phyloP scores from a whole-genome alignment of 495 filamentous ascomycete genomes.

The Neurospora sp. region DNA sequence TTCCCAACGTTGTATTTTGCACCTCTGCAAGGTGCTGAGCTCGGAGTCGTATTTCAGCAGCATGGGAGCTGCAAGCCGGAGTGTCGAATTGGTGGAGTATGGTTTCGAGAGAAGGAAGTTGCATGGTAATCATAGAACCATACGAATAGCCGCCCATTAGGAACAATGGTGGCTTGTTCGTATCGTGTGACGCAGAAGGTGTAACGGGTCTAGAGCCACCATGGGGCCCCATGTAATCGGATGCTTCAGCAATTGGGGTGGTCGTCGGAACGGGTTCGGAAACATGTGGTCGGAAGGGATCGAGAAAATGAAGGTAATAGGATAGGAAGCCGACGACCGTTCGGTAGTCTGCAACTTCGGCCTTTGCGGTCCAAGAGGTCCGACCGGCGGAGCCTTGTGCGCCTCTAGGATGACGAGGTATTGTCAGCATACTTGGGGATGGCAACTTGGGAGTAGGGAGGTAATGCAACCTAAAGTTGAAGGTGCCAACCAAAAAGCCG shows the following conservation, averaged over 20 bases:
- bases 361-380: slow-evolving; percentile 76
- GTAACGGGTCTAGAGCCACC: neutral
- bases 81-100: slow-evolving; percentile 50
- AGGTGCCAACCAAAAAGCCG: slow-evolving; percentile 74
- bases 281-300: slow-evolving; percentile 9
- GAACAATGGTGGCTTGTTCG: slow-evolving; percentile 22
- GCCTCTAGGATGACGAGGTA: slow-evolving; percentile 46
- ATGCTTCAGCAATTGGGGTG: neutral
- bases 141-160: slow-evolving; percentile 86
- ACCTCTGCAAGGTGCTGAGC: slow-evolving; percentile 53
- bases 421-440: neutral
- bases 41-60: slow-evolving; percentile 55
- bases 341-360: slow-evolving; percentile 72
- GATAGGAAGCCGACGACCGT: slow-evolving; percentile 70
- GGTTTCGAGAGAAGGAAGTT: slow-evolving; percentile 51
- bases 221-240: neutral
- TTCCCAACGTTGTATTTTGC: slow-evolving; percentile 33
- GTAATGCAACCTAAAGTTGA: slow-evolving; percentile 73
- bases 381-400: slow-evolving; percentile 62
- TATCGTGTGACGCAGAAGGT: slow-evolving; percentile 1
- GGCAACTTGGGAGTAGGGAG: neutral
- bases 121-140: slow-evolving; percentile 68
- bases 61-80: slow-evolving; percentile 39
- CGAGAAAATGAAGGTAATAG: slow-evolving; percentile 52
- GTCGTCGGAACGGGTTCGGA: neutral